phyloP scores from a whole-genome alignment of 2,329 filamentous ascomycete species.

The Colletotrichum navitas region DNA sequence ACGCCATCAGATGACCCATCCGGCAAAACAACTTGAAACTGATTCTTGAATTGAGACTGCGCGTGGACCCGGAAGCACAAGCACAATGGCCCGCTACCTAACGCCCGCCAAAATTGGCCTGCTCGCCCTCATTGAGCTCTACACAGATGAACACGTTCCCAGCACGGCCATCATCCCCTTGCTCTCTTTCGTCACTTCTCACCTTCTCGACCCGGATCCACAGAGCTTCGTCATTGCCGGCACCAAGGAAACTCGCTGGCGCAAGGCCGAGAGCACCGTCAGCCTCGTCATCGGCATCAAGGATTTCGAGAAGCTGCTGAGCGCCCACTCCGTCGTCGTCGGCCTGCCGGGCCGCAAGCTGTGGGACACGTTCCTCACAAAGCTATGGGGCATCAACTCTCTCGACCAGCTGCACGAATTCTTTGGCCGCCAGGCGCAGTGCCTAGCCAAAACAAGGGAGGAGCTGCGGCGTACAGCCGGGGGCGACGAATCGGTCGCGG shows the following conservation, averaged over 20 bases:
- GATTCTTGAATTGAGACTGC: not conserved
- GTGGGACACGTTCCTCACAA: slow-evolving; percentile 87
- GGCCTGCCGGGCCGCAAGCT: slow-evolving; percentile 81
- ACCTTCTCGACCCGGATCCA: slow-evolving; percentile 68
- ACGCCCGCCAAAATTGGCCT: slow-evolving; percentile 91
- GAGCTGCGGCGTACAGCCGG: slow-evolving; percentile 68
- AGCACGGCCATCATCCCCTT: slow-evolving; percentile 79
- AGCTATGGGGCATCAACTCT: slow-evolving; percentile 86
- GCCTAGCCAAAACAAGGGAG: slow-evolving; percentile 73
- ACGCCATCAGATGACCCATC: slow-evolving; percentile 8
- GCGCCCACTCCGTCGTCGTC: slow-evolving; percentile 63
- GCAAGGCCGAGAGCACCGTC: slow-evolving; percentile 62
- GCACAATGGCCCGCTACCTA: slow-evolving; percentile 80
- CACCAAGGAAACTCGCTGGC: slow-evolving; percentile 56
- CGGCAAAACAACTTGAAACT: too few species aligned
- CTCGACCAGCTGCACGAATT: slow-evolving; percentile 85
- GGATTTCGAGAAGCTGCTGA: slow-evolving; percentile 71
- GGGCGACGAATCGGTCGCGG: slow-evolving; percentile 56
- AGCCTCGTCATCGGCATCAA: slow-evolving; percentile 67
- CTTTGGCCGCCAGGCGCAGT: slow-evolving; percentile 69
- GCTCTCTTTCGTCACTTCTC: slow-evolving; percentile 82
- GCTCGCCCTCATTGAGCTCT: slow-evolving; percentile 84
- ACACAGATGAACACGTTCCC: slow-evolving; percentile 78
- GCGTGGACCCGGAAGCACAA: not conserved
- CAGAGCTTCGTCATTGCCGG: slow-evolving; percentile 48